Evolutionary conservation across 75 land plant species (phyloP).

Genomic region (Cupressus sempervirens): DNA sequence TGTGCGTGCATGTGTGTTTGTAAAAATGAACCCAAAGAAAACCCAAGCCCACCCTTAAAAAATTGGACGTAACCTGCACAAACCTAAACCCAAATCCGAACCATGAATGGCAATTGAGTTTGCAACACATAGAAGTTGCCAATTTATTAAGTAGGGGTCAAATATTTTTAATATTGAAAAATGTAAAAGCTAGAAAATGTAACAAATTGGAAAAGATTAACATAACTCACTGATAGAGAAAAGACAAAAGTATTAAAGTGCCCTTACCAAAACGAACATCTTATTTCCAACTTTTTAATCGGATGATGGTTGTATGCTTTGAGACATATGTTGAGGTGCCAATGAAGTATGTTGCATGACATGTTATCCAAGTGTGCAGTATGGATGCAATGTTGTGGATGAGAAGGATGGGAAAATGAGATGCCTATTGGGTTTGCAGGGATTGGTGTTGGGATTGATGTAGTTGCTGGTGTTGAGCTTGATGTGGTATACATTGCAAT

Average conservation of each 20-base stretch:
- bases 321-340: conserved; percentile 54
- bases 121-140: too few species aligned
- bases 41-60: too few species aligned
- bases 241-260: conserved; percentile 9
- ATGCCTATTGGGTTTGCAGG: conserved; percentile 38
- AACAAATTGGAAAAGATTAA: too few species aligned
- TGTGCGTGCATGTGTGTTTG: too few species aligned
- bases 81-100: too few species aligned
- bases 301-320: conserved; percentile 41
- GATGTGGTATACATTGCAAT: conserved; percentile 39
- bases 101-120: too few species aligned
- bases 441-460: conserved; percentile 53
- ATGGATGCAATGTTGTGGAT: conserved; percentile 56
- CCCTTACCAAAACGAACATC: conserved; percentile 53
- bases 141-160: background rate
- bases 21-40: too few species aligned
- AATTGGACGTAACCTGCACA: too few species aligned
- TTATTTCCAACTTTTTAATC: conserved; percentile 50
- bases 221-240: background rate
- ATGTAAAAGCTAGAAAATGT: too few species aligned
- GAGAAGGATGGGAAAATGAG: conserved; percentile 34
- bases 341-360: conserved; percentile 39
- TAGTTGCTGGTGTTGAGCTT: conserved; percentile 44
- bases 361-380: conserved; percentile 54
- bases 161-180: background rate